Base-by-base conservation (phyloP, 1,139 yeast species). In the Debaryomycetaceae sp. region DNA sequence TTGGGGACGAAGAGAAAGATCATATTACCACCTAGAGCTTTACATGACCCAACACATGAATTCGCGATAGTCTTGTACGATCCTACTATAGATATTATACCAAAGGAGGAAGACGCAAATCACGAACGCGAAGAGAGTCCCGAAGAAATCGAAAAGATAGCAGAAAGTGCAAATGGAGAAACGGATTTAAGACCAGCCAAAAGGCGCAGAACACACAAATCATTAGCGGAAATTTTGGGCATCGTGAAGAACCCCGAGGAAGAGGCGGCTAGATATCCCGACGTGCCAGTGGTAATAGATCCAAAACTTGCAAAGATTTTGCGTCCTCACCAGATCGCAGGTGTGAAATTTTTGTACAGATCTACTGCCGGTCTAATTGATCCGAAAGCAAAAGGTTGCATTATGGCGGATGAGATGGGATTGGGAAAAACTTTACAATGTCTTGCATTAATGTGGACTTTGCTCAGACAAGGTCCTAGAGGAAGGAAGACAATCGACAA, bases 351-450 rank as follows among this genome's bases (percentile, higher is more conserved):
- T 60, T 68, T 93, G 47, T 93, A 90, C 59, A 70, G 93, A 47
- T 91, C 98, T 63, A 89, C 96, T 1, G 79, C 97, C 0, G 99
- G 99, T 0, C 67, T 91, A 38, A 77, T 89, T 24, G 96, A 90
- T 58, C 81, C 90, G 2, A 75, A 83, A 37, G 98, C 98, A 0
- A 83, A 85, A 59, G 99, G 99, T 1, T 93, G 99, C 61, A 95
- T 93, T 44, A 93, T 93, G 99, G 99, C 99, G 0, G 99, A 93
- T 69, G 99, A 90, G 67, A 93, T 91, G 98, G 98, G 98, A 0
- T 69, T 90, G 37, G 98, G 99, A 5, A 93, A 93, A 61, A 93
- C 99, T 0, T 72, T 93, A 38, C 99, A 93, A 63, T 95, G 99
- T 62, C 77, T 93, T 39, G 77, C 98, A 0, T 72, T 93, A 38